phyloP scores from a whole-genome alignment of 129 eudicot species.

The Saussurea involucrata region DNA sequence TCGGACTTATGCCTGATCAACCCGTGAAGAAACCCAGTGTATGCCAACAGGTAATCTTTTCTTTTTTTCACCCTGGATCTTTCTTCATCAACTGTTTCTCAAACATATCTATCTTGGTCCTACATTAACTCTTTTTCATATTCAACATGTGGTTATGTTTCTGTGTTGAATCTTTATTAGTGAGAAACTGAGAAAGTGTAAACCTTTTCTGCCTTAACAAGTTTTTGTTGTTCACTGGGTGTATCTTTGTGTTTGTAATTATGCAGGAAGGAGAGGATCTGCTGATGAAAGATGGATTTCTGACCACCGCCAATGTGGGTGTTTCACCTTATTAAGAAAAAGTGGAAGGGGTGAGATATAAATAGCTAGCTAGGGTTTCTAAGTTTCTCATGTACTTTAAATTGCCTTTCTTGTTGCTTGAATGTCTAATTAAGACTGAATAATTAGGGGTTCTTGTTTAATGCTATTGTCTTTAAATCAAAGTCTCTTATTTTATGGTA shows the following conservation, averaged over 20 bases:
- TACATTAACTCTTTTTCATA: constrained; percentile 10
- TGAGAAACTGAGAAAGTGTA: constrained; percentile 10
- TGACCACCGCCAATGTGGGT: constrained; percentile 79
- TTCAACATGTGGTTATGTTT: constrained; percentile 25
- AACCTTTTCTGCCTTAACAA: background rate
- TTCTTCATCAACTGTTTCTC: constrained; percentile 9
- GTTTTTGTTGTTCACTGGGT: background rate
- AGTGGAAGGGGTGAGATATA: constrained; percentile 21
- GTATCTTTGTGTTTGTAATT: constrained; percentile 24
- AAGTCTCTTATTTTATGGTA: constrained; percentile 15
- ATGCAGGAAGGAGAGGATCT: constrained; percentile 87
- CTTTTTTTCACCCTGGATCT: constrained; percentile 15
- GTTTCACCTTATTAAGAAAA: constrained; percentile 67
- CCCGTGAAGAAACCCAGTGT: constrained; percentile 98
- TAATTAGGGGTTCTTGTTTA: constrained; percentile 43
- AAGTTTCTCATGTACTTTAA: constrained; percentile 20
- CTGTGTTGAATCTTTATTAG: constrained; percentile 22
- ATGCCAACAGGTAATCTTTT: constrained; percentile 77
- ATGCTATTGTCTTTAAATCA: constrained; percentile 22
- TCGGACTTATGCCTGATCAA: constrained; percentile 99
- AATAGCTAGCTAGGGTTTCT: constrained; percentile 43
- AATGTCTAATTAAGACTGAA: constrained; percentile 37
- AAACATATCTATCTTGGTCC: constrained; percentile 23
- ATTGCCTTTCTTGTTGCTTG: constrained; percentile 25
- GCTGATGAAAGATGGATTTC: constrained; percentile 89